Percentiles rank a stretch among this genome's conserved stretches.
These are phyloP conservation scores for Pseudisothecium myosuroides DNA, from an alignment of 225 moss, liverwort and hornwort genomes.

Conservation along the genomic window DNA sequence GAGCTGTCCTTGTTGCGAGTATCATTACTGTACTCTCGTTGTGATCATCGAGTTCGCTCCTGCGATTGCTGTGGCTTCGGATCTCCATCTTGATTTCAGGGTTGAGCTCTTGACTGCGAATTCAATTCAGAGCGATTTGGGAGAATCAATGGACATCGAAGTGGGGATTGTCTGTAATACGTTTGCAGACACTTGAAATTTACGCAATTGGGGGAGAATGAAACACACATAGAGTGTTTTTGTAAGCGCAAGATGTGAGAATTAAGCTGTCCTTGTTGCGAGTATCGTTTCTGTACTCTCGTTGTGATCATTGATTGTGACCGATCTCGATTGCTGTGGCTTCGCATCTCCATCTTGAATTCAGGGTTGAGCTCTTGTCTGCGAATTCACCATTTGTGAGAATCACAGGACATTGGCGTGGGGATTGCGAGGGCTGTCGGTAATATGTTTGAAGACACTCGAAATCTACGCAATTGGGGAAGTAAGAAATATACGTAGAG, in stretches of 20 bases:
- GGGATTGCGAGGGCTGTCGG: not conserved
- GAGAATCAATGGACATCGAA: not conserved
- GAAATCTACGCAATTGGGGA: not conserved
- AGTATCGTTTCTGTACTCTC: too few relatives aligned
- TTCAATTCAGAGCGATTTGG: not conserved
- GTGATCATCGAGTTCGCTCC: not conserved
- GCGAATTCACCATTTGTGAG: not conserved
- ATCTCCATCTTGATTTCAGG: not conserved
- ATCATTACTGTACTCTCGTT: not conserved
- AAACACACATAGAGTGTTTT: not conserved
- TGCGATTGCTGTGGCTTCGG: not conserved
- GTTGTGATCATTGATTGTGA: not conserved
- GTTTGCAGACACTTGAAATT: not conserved
- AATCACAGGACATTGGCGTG: not conserved
- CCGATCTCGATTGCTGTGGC: not conserved
- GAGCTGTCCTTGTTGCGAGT: not conserved
- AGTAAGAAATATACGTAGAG: slow-evolving; percentile 1
- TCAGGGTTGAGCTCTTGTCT: not conserved
- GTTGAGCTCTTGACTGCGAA: not conserved
- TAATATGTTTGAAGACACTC: not conserved
- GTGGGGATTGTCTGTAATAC: not conserved
- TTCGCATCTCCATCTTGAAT: not conserved
- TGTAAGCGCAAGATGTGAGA: not conserved
- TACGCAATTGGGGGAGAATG: not conserved
- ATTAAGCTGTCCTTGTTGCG: not conserved